These are phyloP conservation scores for Pestalotiopsis fici DNA, from an alignment of 2,329 filamentous ascomycete species.

Conservation along the genomic window DNA sequence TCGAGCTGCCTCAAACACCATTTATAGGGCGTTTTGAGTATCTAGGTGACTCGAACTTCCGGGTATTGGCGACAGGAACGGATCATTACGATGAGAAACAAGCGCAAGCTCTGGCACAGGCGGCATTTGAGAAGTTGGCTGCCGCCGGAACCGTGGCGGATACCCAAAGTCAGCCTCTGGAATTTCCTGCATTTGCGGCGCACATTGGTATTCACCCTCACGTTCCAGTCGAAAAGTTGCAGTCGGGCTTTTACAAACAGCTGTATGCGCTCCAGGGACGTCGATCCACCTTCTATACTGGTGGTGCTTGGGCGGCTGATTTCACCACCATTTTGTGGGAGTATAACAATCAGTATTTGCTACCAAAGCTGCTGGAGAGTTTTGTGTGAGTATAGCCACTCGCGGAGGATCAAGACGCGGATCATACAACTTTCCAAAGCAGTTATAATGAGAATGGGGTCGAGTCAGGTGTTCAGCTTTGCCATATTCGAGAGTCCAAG, in stretches of 20 bases:
- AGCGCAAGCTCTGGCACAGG: slow-evolving; percentile 25
- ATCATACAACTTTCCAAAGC: too few species aligned
- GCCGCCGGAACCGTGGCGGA: background rate
- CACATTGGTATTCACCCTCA: slow-evolving; percentile 33
- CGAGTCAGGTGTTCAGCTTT: too few species aligned
- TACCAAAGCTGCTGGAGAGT: slow-evolving; percentile 25
- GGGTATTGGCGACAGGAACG: slow-evolving; percentile 26
- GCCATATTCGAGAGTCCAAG: too few species aligned
- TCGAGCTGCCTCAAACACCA: slow-evolving; percentile 23
- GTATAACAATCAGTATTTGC: slow-evolving; percentile 27
- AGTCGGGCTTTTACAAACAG: slow-evolving; percentile 34
- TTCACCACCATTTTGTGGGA: slow-evolving; percentile 34
- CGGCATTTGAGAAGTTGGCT: slow-evolving; percentile 21
- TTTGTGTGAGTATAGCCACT: background rate
- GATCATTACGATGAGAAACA: slow-evolving; percentile 13
- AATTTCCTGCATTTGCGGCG: slow-evolving; percentile 26
- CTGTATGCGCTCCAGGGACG: slow-evolving; percentile 38
- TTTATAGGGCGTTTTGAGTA: slow-evolving; percentile 30
- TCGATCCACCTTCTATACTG: slow-evolving; percentile 41
- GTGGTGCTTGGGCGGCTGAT: slow-evolving; percentile 31
- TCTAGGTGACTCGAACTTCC: slow-evolving; percentile 23
- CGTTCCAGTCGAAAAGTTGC: slow-evolving; percentile 28
- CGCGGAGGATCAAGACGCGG: too few species aligned
- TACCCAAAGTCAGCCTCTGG: background rate
- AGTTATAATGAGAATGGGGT: too few species aligned